A percentile compares a stretch with the other conserved stretches of the same genome.
Conservation (phyloP, 768 basidiomycete species). For the Russula lepida region DNA sequence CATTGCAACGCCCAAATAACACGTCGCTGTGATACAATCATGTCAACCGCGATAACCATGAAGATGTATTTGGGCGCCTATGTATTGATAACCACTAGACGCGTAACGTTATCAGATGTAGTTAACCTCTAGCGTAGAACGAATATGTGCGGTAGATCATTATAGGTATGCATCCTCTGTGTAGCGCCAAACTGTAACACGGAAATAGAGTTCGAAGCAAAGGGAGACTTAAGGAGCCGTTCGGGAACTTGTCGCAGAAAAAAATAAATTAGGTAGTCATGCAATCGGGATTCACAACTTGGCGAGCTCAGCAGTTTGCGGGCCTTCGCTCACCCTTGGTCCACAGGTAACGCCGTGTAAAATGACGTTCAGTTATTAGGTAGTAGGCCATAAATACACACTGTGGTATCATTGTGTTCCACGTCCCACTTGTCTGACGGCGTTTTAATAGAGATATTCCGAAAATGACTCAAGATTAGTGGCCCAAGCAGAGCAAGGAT, state of each 20-base stretch:
- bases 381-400: neutral
- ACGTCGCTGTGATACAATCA: neutral
- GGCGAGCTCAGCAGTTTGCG: neutral
- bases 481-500: neutral
- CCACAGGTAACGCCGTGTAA: neutral
- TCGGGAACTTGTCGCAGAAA: too few relatives aligned
- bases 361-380: neutral
- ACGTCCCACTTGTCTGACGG: too few relatives aligned
- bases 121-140: too few relatives aligned
- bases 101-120: neutral
- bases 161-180: too few relatives aligned
- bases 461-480: neutral
- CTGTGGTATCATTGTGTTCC: too few relatives aligned
- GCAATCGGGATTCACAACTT: neutral
- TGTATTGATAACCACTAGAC: neutral
- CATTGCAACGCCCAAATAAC: conserved; percentile 1
- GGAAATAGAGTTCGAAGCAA: too few relatives aligned
- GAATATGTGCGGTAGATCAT: neutral
- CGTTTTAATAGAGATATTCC: too few relatives aligned
- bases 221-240: too few relatives aligned
- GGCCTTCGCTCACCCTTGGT: neutral
- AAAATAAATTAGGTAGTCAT: neutral
- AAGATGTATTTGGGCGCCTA: neutral
- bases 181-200: too few relatives aligned
- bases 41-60: neutral